phyloP scores from a whole-genome alignment of 2,329 filamentous ascomycete genomes.

The Sclerotiophoma versabilis region DNA sequence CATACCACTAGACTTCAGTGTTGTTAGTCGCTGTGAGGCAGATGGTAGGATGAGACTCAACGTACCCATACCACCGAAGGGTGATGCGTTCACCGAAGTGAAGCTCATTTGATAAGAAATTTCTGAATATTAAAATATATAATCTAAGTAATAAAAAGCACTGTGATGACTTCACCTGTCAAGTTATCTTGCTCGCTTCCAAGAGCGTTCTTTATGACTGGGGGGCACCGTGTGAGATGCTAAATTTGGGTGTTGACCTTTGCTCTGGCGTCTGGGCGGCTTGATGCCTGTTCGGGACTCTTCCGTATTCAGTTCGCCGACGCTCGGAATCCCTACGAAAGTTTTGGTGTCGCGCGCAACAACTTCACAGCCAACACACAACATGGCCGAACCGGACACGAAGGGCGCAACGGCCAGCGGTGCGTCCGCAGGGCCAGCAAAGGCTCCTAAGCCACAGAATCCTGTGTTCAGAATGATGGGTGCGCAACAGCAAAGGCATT shows the following conservation, averaged over 20 bases:
- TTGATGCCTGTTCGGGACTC: slow-evolving; percentile 3
- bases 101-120: background rate
- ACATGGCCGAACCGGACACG: slow-evolving; percentile 43
- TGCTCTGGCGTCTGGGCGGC: too few relatives aligned
- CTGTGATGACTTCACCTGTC: too few relatives aligned
- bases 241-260: too few relatives aligned
- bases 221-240: too few relatives aligned
- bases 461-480: slow-evolving; percentile 52
- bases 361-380: slow-evolving; percentile 23
- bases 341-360: slow-evolving; percentile 31
- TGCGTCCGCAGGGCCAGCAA: slow-evolving; percentile 30
- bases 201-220: background rate
- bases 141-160: background rate
- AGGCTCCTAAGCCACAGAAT: slow-evolving; percentile 45
- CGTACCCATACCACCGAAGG: slow-evolving; percentile 28
- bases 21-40: slow-evolving; percentile 2
- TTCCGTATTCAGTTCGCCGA: slow-evolving; percentile 11
- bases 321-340: slow-evolving; percentile 18
- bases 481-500: slow-evolving; percentile 20
- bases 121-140: background rate
- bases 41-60: background rate
- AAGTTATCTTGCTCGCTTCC: too few relatives aligned
- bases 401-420: slow-evolving; percentile 36
- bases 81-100: slow-evolving; percentile 17
- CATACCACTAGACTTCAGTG: slow-evolving; percentile 36